Conservation (phyloP, 805 yeast species). For the Candida golubevii region DNA sequence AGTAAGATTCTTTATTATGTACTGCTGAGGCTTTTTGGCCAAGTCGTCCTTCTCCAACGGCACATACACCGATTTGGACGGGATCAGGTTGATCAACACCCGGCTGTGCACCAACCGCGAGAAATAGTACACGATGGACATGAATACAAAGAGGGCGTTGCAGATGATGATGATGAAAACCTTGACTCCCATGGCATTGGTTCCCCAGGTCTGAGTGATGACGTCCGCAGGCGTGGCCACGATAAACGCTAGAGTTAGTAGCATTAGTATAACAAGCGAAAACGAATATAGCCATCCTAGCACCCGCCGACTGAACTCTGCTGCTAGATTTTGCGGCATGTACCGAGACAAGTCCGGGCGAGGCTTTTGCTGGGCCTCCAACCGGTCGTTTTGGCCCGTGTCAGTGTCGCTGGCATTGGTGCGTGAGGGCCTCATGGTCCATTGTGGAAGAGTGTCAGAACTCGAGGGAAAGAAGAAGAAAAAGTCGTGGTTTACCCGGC, state of each 20-base stretch:
- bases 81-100: constrained; percentile 67
- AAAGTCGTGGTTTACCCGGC: no score
- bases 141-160: constrained; percentile 54
- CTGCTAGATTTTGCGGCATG: constrained; percentile 13
- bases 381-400: neutral
- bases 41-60: constrained; percentile 56
- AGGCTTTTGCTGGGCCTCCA: neutral
- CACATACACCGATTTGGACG: constrained; percentile 56
- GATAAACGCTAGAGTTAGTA: constrained; percentile 47
- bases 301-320: constrained; percentile 18
- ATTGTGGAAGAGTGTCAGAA: neutral
- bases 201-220: constrained; percentile 51
- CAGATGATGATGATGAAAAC: constrained; percentile 76
- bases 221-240: constrained; percentile 79
- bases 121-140: constrained; percentile 48
- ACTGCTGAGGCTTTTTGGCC: constrained; percentile 23
- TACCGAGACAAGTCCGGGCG: neutral
- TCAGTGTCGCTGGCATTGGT: neutral
- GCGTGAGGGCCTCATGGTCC: neutral
- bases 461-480: no score
- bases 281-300: constrained; percentile 43
- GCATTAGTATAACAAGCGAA: constrained; percentile 37
- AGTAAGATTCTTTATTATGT: constrained; percentile 23
- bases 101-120: constrained; percentile 56
- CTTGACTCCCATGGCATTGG: constrained; percentile 64